Percentiles rank a stretch among this genome's conserved stretches.
Evolutionary conservation across 768 basidiomycete genomes (phyloP).

Genomic region (Mycena vulgaris): DNA sequence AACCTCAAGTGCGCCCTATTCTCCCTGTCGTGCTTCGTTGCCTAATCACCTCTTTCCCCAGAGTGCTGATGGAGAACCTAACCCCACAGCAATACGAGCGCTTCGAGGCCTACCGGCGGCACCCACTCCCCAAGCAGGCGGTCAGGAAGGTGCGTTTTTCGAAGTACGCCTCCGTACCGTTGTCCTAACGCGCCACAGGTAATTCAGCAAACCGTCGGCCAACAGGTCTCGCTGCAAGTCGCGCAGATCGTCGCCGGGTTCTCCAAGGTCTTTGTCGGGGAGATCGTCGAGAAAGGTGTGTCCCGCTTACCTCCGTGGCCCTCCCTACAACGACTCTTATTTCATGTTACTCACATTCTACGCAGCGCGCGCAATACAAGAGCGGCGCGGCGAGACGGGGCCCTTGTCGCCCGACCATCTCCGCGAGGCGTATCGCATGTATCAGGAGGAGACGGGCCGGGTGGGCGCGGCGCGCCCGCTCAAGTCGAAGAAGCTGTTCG

Average conservation of each 20-base stretch:
- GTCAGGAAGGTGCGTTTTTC: slow-evolving; percentile 76
- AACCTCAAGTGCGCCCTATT: slow-evolving; percentile 77
- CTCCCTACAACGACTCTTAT: background rate
- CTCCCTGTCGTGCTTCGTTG: slow-evolving; percentile 2
- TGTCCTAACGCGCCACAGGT: slow-evolving; percentile 61
- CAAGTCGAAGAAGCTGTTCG: slow-evolving; percentile 81
- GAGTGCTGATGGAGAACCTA: slow-evolving; percentile 92
- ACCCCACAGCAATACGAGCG: slow-evolving; percentile 88
- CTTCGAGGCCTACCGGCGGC: slow-evolving; percentile 90
- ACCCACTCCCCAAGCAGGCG: slow-evolving; percentile 86
- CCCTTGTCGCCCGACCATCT: slow-evolving; percentile 91
- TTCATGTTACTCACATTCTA: background rate
- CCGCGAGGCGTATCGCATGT: slow-evolving; percentile 89
- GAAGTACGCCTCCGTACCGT: background rate
- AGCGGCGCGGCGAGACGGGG: slow-evolving; percentile 78
- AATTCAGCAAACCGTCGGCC: slow-evolving; percentile 85
- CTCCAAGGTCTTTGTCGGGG: slow-evolving; percentile 93
- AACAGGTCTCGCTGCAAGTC: slow-evolving; percentile 89
- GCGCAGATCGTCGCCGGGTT: slow-evolving; percentile 93
- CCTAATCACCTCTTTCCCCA: slow-evolving; percentile 46
- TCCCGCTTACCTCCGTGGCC: background rate
- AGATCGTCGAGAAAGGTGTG: slow-evolving; percentile 90
- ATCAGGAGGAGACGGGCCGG: slow-evolving; percentile 85
- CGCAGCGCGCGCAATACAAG: slow-evolving; percentile 84
- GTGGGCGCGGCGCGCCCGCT: slow-evolving; percentile 85